phyloP scores from a whole-genome alignment of 2,329 filamentous ascomycete species.

The Neospermospora avenae region DNA sequence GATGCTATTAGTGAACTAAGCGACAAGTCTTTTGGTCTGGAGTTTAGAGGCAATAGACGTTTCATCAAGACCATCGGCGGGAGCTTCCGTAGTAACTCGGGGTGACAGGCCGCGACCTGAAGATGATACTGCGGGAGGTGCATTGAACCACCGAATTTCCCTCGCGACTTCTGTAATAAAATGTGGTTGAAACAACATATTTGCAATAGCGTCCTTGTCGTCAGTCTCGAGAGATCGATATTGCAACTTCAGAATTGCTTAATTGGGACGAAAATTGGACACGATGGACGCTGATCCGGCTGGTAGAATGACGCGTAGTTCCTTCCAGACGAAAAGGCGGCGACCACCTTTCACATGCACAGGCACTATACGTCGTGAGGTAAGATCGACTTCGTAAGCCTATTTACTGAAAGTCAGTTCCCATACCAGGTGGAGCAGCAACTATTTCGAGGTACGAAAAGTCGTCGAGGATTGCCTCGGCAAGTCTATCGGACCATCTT shows the following conservation, averaged over 20 bases:
- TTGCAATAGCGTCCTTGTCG: not conserved
- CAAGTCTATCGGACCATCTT: not conserved
- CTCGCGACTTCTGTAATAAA: not conserved
- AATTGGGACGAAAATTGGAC: not conserved
- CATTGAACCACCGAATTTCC: not conserved
- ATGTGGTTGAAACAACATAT: not conserved
- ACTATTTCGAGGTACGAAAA: not conserved
- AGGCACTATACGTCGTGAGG: not conserved
- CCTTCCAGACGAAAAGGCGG: not conserved
- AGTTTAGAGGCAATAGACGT: not conserved
- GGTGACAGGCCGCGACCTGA: not conserved
- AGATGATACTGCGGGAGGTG: not conserved
- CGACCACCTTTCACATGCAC: not conserved
- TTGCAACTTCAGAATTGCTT: slow-evolving; percentile 2
- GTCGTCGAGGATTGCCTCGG: not conserved
- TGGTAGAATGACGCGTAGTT: not conserved
- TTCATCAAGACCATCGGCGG: not conserved
- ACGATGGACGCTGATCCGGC: slow-evolving; percentile 1
- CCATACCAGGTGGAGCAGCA: not conserved
- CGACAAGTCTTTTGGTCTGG: not conserved
- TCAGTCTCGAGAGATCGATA: not conserved
- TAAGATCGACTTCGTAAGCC: slow-evolving; percentile 1
- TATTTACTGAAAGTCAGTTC: not conserved
- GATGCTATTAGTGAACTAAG: not conserved
- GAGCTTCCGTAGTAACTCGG: not conserved